Evolutionary conservation across 1,139 yeast species (phyloP), one percentile per base, ranked within the genome.

Genomic region (Geotrichum macrosporum): DNA sequence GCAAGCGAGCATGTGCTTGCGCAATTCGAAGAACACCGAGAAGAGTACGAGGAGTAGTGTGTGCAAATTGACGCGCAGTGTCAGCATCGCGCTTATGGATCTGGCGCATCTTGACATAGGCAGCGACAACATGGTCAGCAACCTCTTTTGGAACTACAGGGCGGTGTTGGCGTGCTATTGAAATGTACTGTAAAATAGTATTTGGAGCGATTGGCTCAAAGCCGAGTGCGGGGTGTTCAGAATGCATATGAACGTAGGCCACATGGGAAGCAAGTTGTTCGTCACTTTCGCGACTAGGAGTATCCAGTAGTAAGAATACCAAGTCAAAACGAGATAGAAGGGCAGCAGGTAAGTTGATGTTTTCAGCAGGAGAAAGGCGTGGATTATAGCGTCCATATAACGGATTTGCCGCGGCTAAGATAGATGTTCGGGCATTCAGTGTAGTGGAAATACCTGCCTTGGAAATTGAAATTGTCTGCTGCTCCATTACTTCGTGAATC

Each of bases 401-500:
- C 13, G 99, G 99, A 70, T 94, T 94, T 5, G 99, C 99, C 30
- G 98, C 98, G 0, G 99, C 98, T 54, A 94, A 69, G 52, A 94
- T 86, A 1, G 97, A 88, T 0, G 98, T 80, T 66, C 99, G 78
- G 10, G 99, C 98, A 65, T 94, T 94, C 56, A 94, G 73, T 0
- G 97, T 88, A 5, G 99, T 94, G 55, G 94, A 86, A 57, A 94
- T 92, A 57, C 99, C 99, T 2, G 98, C 99, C 67, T 94, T 94
- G 40, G 97, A 85, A 52, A 94, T 94, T 26, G 96, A 86, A 53
- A 94, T 92, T 2, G 98, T 94, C 68, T 94, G 98, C 66, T 94
- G 99, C 71, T 94, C 99, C 99, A 94, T 94, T 37, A 94, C 99
- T 73, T 92, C 98, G 68, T 92, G 98, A 62, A 94, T 94, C 3